These are phyloP conservation scores for Candida nemodendra DNA, from an alignment of 805 yeast genomes.

Conservation along the genomic window DNA sequence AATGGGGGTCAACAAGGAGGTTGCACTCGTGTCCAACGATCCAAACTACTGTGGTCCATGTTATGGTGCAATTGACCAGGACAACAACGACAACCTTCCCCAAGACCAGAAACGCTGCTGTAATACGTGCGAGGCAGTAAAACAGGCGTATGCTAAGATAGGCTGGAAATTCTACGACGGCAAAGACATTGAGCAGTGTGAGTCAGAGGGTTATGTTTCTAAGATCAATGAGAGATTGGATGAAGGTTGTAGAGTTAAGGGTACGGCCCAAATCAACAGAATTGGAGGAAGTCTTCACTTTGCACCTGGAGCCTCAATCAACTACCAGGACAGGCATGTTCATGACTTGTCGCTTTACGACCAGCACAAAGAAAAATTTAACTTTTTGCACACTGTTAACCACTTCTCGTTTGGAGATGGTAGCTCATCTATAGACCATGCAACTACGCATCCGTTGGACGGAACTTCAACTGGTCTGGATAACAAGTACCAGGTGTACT, in stretches of 20 bases:
- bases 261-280: conserved; percentile 75
- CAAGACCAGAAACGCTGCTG: conserved; percentile 61
- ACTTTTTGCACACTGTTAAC: conserved; percentile 74
- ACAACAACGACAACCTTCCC: conserved; percentile 40
- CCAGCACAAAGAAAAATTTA: conserved; percentile 53
- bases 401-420: conserved; percentile 81
- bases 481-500: conserved; percentile 59
- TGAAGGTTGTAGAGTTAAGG: conserved; percentile 89
- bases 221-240: conserved; percentile 53
- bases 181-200: conserved; percentile 83
- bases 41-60: conserved; percentile 80
- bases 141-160: conserved; percentile 68
- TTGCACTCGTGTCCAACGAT: conserved; percentile 22
- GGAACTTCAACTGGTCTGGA: conserved; percentile 40
- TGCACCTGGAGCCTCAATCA: conserved; percentile 87
- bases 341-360: conserved; percentile 82
- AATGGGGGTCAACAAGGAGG: conserved; percentile 40
- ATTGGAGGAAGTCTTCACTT: conserved; percentile 90
- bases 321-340: conserved; percentile 59
- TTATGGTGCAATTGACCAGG: conserved; percentile 76
- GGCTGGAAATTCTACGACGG: conserved; percentile 95
- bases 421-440: conserved; percentile 28
- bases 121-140: conserved; percentile 80
- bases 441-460: conserved; percentile 68
- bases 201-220: conserved; percentile 78